Conservation (phyloP, 768 basidiomycete genomes). For the Tricholoma matsutake region DNA sequence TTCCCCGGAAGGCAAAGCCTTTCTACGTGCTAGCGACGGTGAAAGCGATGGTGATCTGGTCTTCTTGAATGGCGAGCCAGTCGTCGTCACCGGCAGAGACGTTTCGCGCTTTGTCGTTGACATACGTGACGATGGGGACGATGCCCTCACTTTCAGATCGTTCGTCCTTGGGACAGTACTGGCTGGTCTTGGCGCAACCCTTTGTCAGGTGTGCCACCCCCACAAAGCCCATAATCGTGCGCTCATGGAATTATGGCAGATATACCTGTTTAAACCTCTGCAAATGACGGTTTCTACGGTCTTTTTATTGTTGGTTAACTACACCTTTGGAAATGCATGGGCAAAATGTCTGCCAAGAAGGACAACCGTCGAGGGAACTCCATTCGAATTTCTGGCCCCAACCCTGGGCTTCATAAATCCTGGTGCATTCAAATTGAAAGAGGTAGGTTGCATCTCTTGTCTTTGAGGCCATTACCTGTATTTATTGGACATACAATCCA, state of each 20-base stretch:
- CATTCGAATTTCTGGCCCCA: constrained; percentile 37
- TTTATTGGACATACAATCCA: background rate
- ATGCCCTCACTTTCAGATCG: constrained; percentile 54
- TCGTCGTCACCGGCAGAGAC: constrained; percentile 44
- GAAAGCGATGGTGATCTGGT: constrained; percentile 27
- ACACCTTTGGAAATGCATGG: constrained; percentile 50
- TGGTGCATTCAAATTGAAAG: constrained; percentile 54
- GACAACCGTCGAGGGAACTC: constrained; percentile 42
- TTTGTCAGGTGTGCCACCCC: constrained; percentile 44
- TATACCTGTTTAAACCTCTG: constrained; percentile 59
- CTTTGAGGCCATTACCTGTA: background rate
- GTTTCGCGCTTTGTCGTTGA: constrained; percentile 56
- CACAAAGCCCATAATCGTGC: background rate
- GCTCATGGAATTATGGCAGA: constrained; percentile 29
- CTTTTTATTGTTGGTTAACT: constrained; percentile 54
- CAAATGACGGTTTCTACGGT: constrained; percentile 50
- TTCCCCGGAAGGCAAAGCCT: background rate
- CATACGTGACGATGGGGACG: constrained; percentile 54
- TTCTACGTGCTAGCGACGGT: constrained; percentile 1
- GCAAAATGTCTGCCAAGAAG: constrained; percentile 42
- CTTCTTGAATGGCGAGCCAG: constrained; percentile 37
- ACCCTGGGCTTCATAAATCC: constrained; percentile 52
- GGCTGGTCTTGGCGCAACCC: constrained; percentile 56
- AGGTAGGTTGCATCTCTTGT: constrained; percentile 33
- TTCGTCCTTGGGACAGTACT: constrained; percentile 52